Evolutionary conservation across 441 rosid species (phyloP).

Genomic region (Populus tomentosa): DNA sequence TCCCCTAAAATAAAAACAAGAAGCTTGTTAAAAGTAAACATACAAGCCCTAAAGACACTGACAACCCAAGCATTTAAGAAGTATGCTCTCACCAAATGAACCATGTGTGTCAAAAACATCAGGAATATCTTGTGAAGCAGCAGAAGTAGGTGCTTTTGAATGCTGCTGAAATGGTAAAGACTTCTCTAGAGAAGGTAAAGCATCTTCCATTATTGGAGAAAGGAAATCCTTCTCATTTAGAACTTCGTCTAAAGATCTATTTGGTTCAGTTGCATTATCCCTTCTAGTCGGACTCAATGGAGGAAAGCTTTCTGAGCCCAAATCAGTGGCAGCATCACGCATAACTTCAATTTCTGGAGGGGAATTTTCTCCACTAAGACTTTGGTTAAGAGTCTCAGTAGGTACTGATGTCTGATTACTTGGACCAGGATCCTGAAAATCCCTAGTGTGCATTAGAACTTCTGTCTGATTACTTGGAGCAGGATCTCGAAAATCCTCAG

Average conservation of each 20-base stretch:
- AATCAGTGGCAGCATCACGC: conserved; percentile 42
- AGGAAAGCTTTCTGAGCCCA: conserved; percentile 26
- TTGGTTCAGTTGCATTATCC: conserved; percentile 21
- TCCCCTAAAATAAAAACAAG: conserved; percentile 35
- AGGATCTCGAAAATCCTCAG: conserved; percentile 12
- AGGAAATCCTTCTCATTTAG: conserved; percentile 34
- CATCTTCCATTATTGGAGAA: conserved; percentile 39
- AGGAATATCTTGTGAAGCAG: conserved; percentile 33
- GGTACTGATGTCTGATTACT: conserved; percentile 14
- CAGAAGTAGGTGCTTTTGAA: conserved; percentile 38
- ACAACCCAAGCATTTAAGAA: conserved; percentile 14
- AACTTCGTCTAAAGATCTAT: conserved; percentile 23
- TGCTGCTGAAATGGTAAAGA: conserved; percentile 38
- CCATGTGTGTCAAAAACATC: conserved; percentile 14
- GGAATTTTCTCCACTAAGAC: conserved; percentile 10
- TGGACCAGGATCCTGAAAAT: conserved; percentile 9
- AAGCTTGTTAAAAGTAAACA: neutral
- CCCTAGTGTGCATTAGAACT: neutral
- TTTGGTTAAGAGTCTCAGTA: neutral
- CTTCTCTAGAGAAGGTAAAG: conserved; percentile 32
- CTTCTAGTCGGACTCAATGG: conserved; percentile 20
- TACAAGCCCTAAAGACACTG: neutral
- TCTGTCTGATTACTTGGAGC: conserved; percentile 15
- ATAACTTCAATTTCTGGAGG: conserved; percentile 50
- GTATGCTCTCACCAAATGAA: conserved; percentile 43